Evolutionary conservation across 306 rosid species (phyloP), one percentile per base, ranked within the genome.

Genomic region (Pyrus bretschneideri): DNA sequence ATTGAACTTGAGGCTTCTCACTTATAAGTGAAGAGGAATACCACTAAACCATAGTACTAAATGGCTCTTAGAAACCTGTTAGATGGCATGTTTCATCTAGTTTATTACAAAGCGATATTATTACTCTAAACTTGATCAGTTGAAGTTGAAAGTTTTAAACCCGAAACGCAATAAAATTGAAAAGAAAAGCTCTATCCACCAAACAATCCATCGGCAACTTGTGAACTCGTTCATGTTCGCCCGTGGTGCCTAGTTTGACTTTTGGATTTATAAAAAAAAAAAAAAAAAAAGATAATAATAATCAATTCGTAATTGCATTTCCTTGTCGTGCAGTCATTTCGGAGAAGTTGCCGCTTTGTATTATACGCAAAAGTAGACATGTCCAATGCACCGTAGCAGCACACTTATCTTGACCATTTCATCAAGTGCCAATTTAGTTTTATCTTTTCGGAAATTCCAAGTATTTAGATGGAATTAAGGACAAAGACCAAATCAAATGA

Each of bases 1-100:
- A 35, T 35, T 1, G 2, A 35, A 35, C 2, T 35, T 6, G 9
- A 1, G 10, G 6, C 7, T 2, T 38, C 9, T 38, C 7, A 38
- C 42, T 38, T 38, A 38, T 2, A 38, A 38, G 10, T 7, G 2
- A 38, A 7, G 9, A 38, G 0, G 0, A 35, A 35, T 35, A 6
- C 0, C 0, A 6, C 0, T 35, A 35, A 2, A 38, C 0, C 9
- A 0, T 38, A 7, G 0, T 7, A 38, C 2, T 2, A 38, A 38
- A 38, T 38, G 0, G 2, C 10, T 38, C 10, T 38, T 1, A 38
- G 9, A 35, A 35, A 35, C 2, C 0, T 35, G 0, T 35, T 35
- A 35, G 40, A 35, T 6, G 40, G 2, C 42, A 38, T 38, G 10
- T 7, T 35, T 35, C 40, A 35, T 35, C 40, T 35, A 35, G 2